These are phyloP conservation scores for Russula lepida DNA, from an alignment of 768 basidiomycete genomes.

Conservation along the genomic window DNA sequence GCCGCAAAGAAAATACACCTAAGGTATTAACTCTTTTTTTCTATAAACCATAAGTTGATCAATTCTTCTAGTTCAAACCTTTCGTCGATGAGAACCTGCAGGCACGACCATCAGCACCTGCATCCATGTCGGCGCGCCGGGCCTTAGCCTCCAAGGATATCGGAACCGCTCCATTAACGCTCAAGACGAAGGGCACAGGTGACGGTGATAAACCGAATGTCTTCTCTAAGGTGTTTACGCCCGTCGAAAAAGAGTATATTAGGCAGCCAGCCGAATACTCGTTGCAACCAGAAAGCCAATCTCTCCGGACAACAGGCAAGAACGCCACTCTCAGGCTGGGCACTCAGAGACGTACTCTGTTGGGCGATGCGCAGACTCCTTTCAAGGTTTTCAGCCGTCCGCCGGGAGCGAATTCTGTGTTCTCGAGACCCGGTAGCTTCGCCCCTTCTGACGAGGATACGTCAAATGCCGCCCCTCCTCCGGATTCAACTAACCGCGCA, in stretches of 20 bases:
- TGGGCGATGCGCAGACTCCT: slow-evolving; percentile 34
- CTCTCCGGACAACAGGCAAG: background rate
- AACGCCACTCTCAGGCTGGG: background rate
- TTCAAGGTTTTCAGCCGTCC: slow-evolving; percentile 66
- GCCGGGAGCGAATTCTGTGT: slow-evolving; percentile 33
- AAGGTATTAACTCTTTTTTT: slow-evolving; percentile 15
- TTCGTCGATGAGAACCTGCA: slow-evolving; percentile 46
- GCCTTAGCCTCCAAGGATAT: slow-evolving; percentile 48
- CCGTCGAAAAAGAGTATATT: slow-evolving; percentile 24
- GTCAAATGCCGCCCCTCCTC: slow-evolving; percentile 2
- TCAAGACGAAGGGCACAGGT: slow-evolving; percentile 21
- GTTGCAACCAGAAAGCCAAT: background rate
- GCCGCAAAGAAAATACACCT: slow-evolving; percentile 35
- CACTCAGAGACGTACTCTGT: slow-evolving; percentile 30
- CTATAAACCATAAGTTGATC: background rate
- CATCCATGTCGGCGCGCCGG: slow-evolving; percentile 29
- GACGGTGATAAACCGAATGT: slow-evolving; percentile 30
- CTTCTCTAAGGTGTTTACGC: slow-evolving; percentile 60
- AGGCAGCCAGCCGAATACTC: slow-evolving; percentile 3
- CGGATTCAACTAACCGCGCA: slow-evolving; percentile 20
- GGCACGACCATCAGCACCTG: slow-evolving; percentile 36
- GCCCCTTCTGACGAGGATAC: slow-evolving; percentile 32
- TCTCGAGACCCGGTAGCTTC: slow-evolving; percentile 26
- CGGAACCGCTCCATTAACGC: slow-evolving; percentile 21
- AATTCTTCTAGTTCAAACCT: slow-evolving; percentile 47